Percentiles rank a stretch among this genome's conserved stretches.
Evolutionary conservation across 345 rosid genomes (phyloP).

Genomic region (Orychophragmus violaceus): DNA sequence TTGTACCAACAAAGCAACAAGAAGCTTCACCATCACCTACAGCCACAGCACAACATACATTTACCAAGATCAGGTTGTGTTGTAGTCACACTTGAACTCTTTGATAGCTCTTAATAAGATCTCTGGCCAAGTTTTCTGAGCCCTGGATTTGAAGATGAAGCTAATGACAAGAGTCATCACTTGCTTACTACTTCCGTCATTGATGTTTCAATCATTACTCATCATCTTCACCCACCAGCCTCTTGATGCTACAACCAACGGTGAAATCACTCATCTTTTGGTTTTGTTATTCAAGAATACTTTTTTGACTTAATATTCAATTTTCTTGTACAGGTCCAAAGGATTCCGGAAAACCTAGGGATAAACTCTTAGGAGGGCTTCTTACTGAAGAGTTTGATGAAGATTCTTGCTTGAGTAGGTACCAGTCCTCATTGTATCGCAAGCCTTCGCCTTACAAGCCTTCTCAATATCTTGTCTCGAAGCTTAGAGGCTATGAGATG

Average conservation of each 20-base stretch:
- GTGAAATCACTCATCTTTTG: not conserved
- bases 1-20: not conserved
- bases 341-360: slow-evolving; percentile 14
- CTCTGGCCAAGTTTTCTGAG: not conserved
- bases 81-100: not conserved
- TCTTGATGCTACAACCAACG: not conserved
- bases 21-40: not conserved
- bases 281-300: not conserved
- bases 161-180: not conserved
- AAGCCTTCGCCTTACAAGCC: slow-evolving; percentile 37
- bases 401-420: slow-evolving; percentile 44
- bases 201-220: not conserved
- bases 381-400: slow-evolving; percentile 40
- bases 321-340: slow-evolving; percentile 21
- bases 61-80: not conserved
- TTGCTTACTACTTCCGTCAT: not conserved
- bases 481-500: slow-evolving; percentile 46
- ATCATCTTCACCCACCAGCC: not conserved
- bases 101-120: not conserved
- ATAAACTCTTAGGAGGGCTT: slow-evolving; percentile 40
- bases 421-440: slow-evolving; percentile 36
- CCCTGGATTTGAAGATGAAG: slow-evolving; percentile 9
- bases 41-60: not conserved
- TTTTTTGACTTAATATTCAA: not conserved
- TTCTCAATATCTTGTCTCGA: slow-evolving; percentile 44